Evolutionary conservation across 805 yeast genomes (phyloP), one percentile per base, ranked within the genome.

Genomic region (Starmerella roubikii): DNA sequence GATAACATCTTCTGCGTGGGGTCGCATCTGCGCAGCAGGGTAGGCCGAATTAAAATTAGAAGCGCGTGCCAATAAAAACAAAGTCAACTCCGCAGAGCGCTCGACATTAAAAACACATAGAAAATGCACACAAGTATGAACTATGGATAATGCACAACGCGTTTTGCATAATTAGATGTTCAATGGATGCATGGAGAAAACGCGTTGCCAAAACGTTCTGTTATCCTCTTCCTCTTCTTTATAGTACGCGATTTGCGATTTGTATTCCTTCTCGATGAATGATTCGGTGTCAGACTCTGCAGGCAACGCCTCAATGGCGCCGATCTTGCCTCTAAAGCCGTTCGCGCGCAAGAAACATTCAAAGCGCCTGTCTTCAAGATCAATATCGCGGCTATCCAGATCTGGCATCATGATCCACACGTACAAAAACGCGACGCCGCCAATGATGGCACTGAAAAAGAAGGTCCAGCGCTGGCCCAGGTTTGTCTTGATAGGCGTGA

Each of bases 391-490:
- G 10, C 78, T 82, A 24, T 55, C 67, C 47, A 76, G 66, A 50
- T 78, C 79, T 6, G 91, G 88, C 47, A 79, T 65, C 41, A 72
- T 74, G 52, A 77, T 47, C 54, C 60, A 71, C 1, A 82, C 74
- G 30, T 71, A 63, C 7, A 69, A 39, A 22, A 79, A 70, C 54
- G 88, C 91, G 4, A 63, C 62, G 8, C 73, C 59, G 37, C 88
- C 88, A 51, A 80, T 68, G 37, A 71, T 63, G 11, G 88, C 88
- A 25, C 85, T 80, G 51, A 79, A 75, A 48, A 80, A 78, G 50
- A 80, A 80, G 3, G 88, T 79, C 82, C 83, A 80, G 45, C 61
- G 61, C 52, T 73, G 66, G 25, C 91, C 91, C 47, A 76, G 61
- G 51, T 77, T 57, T 27, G 50, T 56, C 57, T 76, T 72, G 48